These are phyloP conservation scores for Aureobasidium sp. DNA, from an alignment of 2,329 filamentous ascomycete species.

Conservation along the genomic window DNA sequence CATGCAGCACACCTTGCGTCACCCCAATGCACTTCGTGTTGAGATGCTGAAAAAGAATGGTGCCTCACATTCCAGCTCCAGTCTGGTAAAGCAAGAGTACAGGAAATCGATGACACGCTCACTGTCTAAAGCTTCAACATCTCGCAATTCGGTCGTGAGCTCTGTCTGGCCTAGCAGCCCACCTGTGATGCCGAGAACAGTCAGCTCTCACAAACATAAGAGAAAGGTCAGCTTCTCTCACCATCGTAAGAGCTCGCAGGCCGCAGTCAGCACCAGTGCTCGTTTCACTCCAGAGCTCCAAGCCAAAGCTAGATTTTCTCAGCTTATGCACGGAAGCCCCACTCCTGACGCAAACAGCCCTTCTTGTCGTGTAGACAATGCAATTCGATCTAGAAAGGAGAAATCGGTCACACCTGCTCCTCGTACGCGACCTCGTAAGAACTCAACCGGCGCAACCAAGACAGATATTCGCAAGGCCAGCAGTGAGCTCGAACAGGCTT, in stretches of 20 bases:
- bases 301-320: constrained; percentile 26
- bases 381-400: constrained; percentile 31
- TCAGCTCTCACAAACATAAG: constrained; percentile 46
- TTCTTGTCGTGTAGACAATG: constrained; percentile 24
- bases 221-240: constrained; percentile 55
- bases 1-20: constrained; percentile 33
- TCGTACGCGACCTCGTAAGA: constrained; percentile 31
- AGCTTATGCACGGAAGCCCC: constrained; percentile 19
- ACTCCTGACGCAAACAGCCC: constrained; percentile 24
- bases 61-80: constrained; percentile 29
- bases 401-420: constrained; percentile 23
- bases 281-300: constrained; percentile 28
- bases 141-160: constrained; percentile 39
- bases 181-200: constrained; percentile 28
- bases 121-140: constrained; percentile 30
- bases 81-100: constrained; percentile 19
- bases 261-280: constrained; percentile 32
- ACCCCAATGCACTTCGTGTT: constrained; percentile 37
- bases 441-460: constrained; percentile 44
- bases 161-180: constrained; percentile 43
- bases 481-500: constrained; percentile 77
- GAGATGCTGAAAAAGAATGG: constrained; percentile 30
- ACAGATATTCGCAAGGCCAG: constrained; percentile 82
- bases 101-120: constrained; percentile 20
- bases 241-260: constrained; percentile 39